A percentile compares a stretch with the other conserved stretches of the same genome.
Evolutionary conservation across 2,329 filamentous ascomycete genomes (phyloP).

Genomic region (Tolypocladium guangdongense): DNA sequence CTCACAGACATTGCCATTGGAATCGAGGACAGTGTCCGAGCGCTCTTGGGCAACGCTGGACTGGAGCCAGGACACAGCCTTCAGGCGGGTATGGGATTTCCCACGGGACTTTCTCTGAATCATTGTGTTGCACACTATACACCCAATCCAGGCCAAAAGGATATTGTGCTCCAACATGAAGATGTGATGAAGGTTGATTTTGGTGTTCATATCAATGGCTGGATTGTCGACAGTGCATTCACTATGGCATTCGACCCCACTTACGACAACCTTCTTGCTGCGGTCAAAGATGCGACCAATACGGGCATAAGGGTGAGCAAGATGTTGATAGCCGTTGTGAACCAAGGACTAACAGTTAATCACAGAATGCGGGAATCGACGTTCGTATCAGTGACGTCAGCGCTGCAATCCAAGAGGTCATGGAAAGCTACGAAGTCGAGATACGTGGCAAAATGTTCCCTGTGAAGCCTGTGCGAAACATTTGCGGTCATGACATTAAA

Average conservation of each 20-base stretch:
- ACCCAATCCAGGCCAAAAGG: conserved; percentile 76
- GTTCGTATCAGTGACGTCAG: conserved; percentile 80
- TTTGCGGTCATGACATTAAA: conserved; percentile 82
- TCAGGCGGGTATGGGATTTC: conserved; percentile 76
- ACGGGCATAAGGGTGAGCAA: too few species aligned
- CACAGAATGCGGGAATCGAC: conserved; percentile 79
- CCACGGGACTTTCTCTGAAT: conserved; percentile 73
- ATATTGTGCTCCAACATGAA: conserved; percentile 54
- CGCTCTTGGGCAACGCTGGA: conserved; percentile 65
- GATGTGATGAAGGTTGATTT: conserved; percentile 80
- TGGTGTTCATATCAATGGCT: conserved; percentile 68
- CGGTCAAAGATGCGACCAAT: conserved; percentile 67
- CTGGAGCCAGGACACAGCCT: conserved; percentile 68
- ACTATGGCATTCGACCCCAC: conserved; percentile 65
- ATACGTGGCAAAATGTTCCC: conserved; percentile 68
- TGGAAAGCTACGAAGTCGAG: conserved; percentile 88
- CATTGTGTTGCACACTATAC: conserved; percentile 80
- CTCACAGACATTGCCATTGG: conserved; percentile 74
- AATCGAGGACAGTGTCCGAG: conserved; percentile 72
- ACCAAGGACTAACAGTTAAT: too few species aligned
- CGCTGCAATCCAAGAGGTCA: conserved; percentile 76
- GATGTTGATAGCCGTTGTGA: too few species aligned
- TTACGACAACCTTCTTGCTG: conserved; percentile 63
- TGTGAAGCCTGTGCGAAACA: conserved; percentile 75
- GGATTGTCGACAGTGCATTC: conserved; percentile 73